These are phyloP conservation scores for Dalbergia cultrata DNA, from an alignment of 306 rosid species.

Conservation along the genomic window DNA sequence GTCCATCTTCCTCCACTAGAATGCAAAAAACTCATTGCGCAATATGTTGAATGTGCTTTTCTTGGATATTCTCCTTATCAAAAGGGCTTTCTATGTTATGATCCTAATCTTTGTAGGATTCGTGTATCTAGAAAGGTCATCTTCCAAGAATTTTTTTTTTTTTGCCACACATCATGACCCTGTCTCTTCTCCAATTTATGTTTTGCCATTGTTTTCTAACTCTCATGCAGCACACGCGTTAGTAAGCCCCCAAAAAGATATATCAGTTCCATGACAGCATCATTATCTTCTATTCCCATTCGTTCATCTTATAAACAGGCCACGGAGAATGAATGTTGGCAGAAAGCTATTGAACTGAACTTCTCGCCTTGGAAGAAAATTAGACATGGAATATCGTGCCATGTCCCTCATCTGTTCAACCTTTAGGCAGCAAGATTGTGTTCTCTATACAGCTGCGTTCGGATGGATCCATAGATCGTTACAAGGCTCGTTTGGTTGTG, in stretches of 20 bases:
- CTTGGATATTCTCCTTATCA: too few species aligned
- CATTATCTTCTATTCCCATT: background rate
- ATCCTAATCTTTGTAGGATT: too few species aligned
- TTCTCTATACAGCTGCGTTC: too few species aligned
- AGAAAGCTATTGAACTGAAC: conserved; percentile 6
- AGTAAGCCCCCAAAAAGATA: background rate
- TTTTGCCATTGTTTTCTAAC: background rate
- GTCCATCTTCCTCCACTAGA: too few species aligned
- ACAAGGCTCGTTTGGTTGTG: too few species aligned
- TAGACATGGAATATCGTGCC: background rate
- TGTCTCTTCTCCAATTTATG: background rate
- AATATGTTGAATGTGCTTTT: too few species aligned
- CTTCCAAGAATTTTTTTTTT: too few species aligned
- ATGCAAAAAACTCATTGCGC: too few species aligned
- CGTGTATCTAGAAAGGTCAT: too few species aligned
- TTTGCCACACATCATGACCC: background rate
- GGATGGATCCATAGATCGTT: too few species aligned
- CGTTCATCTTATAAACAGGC: conserved; percentile 28
- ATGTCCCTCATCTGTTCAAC: background rate
- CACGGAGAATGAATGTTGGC: conserved; percentile 7
- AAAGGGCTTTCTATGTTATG: too few species aligned
- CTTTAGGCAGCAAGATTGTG: too few species aligned
- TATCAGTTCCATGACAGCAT: background rate
- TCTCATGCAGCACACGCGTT: background rate
- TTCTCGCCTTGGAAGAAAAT: conserved; percentile 6